Conservation (phyloP, 352 stramenopile genomes). For the Hyaloperonospora brassicae region DNA sequence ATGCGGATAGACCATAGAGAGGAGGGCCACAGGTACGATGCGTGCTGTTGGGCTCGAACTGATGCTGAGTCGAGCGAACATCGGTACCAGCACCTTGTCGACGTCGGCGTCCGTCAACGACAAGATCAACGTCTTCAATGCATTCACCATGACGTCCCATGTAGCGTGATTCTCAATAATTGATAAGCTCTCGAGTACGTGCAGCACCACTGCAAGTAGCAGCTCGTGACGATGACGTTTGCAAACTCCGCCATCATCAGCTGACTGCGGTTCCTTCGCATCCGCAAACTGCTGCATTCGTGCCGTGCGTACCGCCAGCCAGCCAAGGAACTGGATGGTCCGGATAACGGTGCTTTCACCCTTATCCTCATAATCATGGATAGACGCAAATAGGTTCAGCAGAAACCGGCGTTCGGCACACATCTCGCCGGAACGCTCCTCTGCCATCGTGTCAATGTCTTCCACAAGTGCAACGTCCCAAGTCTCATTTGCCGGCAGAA, state of each 20-base stretch:
- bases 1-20: conserved; percentile 70
- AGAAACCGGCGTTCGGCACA: conserved; percentile 70
- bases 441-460: conserved; percentile 50
- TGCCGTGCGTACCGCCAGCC: conserved; percentile 62
- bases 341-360: conserved; percentile 78
- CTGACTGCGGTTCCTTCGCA: conserved; percentile 19
- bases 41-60: conserved; percentile 76
- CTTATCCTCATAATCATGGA: conserved; percentile 85
- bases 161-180: conserved; percentile 87
- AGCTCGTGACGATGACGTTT: conserved; percentile 53
- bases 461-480: conserved; percentile 48
- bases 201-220: conserved; percentile 63
- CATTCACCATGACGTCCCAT: conserved; percentile 85
- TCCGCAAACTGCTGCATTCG: conserved; percentile 51
- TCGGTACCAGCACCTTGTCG: conserved; percentile 56
- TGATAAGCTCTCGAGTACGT: conserved; percentile 79
- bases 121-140: conserved; percentile 61
- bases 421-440: conserved; percentile 62
- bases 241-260: conserved; percentile 15
- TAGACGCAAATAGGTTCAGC: conserved; percentile 76
- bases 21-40: conserved; percentile 72
- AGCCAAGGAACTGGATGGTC: conserved; percentile 76
- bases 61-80: conserved; percentile 76
- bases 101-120: conserved; percentile 57
- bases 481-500: conserved; percentile 40